Percentiles rank a stretch among this genome's conserved stretches.
phyloP scores from a whole-genome alignment of 2,329 filamentous ascomycete species.

The Sarocladium oryzae region DNA sequence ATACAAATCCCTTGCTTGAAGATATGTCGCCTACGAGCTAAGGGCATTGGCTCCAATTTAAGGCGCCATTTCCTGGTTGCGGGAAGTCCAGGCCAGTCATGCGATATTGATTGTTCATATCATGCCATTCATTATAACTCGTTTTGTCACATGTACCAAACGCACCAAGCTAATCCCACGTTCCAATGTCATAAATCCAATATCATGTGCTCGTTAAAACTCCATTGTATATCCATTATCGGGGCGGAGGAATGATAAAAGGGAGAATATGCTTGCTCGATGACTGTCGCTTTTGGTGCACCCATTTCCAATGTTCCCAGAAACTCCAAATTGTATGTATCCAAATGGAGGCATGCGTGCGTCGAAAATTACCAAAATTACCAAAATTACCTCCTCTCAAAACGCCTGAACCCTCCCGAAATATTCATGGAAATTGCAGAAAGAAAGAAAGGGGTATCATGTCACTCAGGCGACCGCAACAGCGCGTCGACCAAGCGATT shows the following conservation, averaged over 20 bases:
- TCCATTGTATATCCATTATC: not conserved
- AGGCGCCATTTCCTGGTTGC: too few species aligned
- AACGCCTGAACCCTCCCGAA: not conserved
- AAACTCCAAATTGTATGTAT: not conserved
- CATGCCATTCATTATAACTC: too few species aligned
- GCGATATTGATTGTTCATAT: too few species aligned
- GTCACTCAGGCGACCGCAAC: slow-evolving; percentile 19
- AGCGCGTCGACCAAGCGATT: slow-evolving; percentile 24
- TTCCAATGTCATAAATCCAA: not conserved
- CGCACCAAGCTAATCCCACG: not conserved
- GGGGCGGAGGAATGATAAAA: not conserved
- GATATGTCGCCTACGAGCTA: too few species aligned
- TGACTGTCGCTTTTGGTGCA: not conserved
- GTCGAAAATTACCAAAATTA: too few species aligned
- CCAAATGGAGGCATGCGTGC: too few species aligned
- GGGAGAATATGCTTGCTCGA: too few species aligned
- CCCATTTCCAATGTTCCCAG: not conserved
- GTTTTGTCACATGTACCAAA: not conserved
- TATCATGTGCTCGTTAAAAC: not conserved
- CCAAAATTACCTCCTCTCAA: not conserved
- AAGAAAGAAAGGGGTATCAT: not conserved
- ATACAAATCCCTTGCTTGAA: too few species aligned
- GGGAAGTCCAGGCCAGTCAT: too few species aligned
- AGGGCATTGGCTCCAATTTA: too few species aligned
- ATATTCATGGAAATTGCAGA: not conserved